These are phyloP conservation scores for Talaromyces adpressus DNA, from an alignment of 495 filamentous ascomycete genomes.

Conservation along the genomic window DNA sequence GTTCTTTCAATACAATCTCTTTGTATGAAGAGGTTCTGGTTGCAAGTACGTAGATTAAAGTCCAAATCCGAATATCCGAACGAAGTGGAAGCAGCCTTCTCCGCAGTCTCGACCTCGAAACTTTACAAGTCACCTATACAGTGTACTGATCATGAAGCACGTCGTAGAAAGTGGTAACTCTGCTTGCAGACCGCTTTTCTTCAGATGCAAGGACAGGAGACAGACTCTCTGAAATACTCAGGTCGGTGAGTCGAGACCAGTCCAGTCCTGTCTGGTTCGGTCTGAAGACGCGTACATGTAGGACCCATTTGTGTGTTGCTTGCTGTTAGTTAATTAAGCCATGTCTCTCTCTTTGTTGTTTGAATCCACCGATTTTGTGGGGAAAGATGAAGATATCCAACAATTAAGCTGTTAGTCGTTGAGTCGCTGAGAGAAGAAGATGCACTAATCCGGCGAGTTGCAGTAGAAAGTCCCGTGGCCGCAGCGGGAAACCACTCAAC, in stretches of 20 bases:
- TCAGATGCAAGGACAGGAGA: not conserved
- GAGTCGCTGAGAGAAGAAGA: not conserved
- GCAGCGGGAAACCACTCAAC: not conserved
- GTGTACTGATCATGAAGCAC: not conserved
- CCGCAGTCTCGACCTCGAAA: not conserved
- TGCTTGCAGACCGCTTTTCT: not conserved
- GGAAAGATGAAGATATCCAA: slow-evolving; percentile 3
- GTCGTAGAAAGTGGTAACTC: slow-evolving; percentile 1
- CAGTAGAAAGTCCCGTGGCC: slow-evolving; percentile 1
- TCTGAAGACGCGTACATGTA: not conserved
- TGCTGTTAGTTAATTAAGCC: not conserved
- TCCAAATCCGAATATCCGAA: not conserved
- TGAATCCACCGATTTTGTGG: not conserved
- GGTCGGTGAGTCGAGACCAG: not conserved
- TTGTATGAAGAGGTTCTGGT: not conserved
- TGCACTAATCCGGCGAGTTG: slow-evolving; percentile 4
- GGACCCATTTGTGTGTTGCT: not conserved
- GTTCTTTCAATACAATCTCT: not conserved
- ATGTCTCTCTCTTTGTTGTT: not conserved
- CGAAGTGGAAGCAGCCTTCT: not conserved
- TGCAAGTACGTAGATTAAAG: not conserved
- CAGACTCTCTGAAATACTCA: not conserved
- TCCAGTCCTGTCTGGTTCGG: not conserved
- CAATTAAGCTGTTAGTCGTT: not conserved
- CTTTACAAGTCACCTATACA: not conserved